Percentiles rank a stretch among this genome's conserved stretches.
These are phyloP conservation scores for Chaetomiaceae sp. DNA, from an alignment of 2,329 filamentous ascomycete genomes.

Conservation along the genomic window DNA sequence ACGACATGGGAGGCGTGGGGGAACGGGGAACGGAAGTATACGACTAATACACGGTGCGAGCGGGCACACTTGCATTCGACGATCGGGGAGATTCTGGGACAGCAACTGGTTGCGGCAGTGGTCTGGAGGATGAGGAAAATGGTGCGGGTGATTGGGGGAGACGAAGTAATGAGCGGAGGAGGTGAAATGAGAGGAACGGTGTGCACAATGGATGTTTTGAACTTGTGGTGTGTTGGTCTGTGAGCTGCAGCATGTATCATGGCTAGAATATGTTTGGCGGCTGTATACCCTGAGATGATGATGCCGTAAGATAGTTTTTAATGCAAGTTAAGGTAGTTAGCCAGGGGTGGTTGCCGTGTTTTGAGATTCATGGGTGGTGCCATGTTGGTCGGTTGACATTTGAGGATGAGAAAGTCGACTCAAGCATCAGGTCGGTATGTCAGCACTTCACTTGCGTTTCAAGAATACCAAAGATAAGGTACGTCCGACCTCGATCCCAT, in stretches of 20 bases:
- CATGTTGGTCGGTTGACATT: no score
- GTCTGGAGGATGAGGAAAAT: neutral
- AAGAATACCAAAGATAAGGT: no score
- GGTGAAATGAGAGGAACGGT: neutral
- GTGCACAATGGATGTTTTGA: neutral
- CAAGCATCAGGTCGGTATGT: no score
- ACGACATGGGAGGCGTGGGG: neutral
- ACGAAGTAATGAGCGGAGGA: neutral
- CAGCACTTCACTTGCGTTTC: no score
- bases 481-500: no score
- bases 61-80: slow-evolving; percentile 8
- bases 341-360: no score
- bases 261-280: slow-evolving; percentile 10
- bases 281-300: slow-evolving; percentile 15
- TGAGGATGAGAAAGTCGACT: no score
- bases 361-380: no score
- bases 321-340: neutral
- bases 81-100: no score
- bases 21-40: neutral
- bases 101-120: neutral
- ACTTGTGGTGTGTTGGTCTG: neutral
- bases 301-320: slow-evolving; percentile 10
- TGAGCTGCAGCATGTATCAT: slow-evolving; percentile 9
- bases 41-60: slow-evolving; percentile 13
- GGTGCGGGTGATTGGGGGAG: neutral